Percentiles rank a stretch among this genome's conserved stretches.
phyloP scores from a whole-genome alignment of 2,329 filamentous ascomycete genomes.

The Cercospora sesami region DNA sequence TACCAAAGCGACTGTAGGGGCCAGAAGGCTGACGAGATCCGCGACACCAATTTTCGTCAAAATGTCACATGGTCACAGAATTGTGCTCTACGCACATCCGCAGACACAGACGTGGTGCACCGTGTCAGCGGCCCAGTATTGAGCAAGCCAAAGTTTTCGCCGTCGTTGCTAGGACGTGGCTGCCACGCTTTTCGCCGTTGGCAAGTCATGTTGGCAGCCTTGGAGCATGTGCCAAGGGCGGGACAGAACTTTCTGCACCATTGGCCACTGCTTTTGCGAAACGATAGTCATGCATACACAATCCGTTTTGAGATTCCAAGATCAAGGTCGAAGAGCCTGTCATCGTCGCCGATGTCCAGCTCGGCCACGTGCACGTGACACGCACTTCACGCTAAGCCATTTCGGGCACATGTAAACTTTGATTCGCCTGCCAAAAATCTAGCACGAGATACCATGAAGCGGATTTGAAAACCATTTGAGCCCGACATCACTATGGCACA shows the following conservation, averaged over 20 bases:
- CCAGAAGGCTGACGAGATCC: not conserved
- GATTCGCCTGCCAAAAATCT: not conserved
- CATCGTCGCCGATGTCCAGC: not conserved
- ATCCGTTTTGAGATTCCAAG: not conserved
- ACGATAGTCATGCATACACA: not conserved
- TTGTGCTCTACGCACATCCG: not conserved
- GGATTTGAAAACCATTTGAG: not conserved
- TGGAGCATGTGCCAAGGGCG: not conserved
- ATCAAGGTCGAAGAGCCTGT: not conserved
- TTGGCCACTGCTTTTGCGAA: not conserved
- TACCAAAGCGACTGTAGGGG: not conserved
- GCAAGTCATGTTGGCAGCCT: not conserved
- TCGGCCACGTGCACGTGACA: not conserved
- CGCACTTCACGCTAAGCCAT: not conserved
- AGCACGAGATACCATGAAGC: not conserved
- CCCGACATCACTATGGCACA: constrained; percentile 24
- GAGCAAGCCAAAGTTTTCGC: not conserved
- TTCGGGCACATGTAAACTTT: not conserved
- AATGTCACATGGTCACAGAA: not conserved
- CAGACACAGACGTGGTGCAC: not conserved
- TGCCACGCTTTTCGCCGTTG: not conserved
- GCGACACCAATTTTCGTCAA: not conserved
- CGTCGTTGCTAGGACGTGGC: not conserved
- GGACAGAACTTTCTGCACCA: not conserved
- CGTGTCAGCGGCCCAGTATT: not conserved